Base-by-base conservation (phyloP, 2,329 filamentous ascomycete genomes). In the Zymoseptoria brevis region DNA sequence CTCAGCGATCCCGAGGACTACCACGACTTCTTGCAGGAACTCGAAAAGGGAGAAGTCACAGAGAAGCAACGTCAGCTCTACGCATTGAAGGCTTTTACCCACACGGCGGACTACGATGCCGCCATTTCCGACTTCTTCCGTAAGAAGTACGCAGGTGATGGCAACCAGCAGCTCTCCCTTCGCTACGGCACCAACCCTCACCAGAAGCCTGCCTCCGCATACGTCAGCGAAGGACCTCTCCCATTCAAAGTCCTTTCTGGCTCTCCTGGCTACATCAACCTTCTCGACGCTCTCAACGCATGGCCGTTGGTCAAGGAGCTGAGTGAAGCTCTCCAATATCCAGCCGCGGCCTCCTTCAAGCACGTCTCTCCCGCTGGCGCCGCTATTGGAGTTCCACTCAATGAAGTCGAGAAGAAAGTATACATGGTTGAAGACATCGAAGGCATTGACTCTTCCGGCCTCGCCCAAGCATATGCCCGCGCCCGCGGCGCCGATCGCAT, bases 231-330 rank as follows among this genome's bases (percentile, higher is more conserved):
- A 59, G 85, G 83, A 62, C 80, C 85, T 66, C 80, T 99, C 57
- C 94, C 94, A n/a, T 96, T 96, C 84, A 96, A 93, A 80, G 90
- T 95, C 26, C 85, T 97, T 9, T 81, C 87, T 67, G 94, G 94
- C 56, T 83, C 91, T 8, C 94, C 94, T 7, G 94, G 94, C 57
- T 99, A 96, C 77, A 94, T 99, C 80, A 99, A 99, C 80, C 83
- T 99, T 54, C 84, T 99, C 54, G 94, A 99, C 76, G 90, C 90
- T 55, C 83, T 99, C 68, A 99, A 99, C 76, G 90, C 91, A 68
- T 99, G 94, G 94, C 89, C 90, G 6, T 80, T 99, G 61, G 94
- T 99, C 59, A 96, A 96, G 81, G 94, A 99, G 79, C 84, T 99
- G 70, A 95, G 91, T 81, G 80, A 88, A 68, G 90, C 93, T 21